Conservation (phyloP, 2,329 filamentous ascomycete species). For the Metarhizium guizhouense region DNA sequence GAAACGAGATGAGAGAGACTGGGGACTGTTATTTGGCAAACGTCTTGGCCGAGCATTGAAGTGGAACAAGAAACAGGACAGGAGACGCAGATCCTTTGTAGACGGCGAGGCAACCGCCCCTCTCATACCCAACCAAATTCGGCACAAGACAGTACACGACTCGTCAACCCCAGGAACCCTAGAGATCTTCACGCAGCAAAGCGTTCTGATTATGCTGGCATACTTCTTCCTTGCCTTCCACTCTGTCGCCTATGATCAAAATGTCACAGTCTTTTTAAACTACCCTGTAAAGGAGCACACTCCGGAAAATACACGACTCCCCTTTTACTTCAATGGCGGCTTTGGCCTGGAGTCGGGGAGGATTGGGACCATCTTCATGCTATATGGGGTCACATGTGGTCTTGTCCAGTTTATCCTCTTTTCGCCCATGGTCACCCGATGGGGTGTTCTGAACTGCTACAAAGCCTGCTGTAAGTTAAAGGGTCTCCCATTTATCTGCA, state of each 20-base stretch:
- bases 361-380: constrained; percentile 79
- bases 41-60: constrained; percentile 42
- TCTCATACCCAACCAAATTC: constrained; percentile 32
- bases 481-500: not conserved
- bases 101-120: constrained; percentile 50
- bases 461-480: constrained; percentile 44
- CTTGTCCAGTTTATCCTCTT: constrained; percentile 82
- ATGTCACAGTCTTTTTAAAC: constrained; percentile 83
- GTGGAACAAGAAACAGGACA: constrained; percentile 10
- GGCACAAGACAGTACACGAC: constrained; percentile 15
- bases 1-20: constrained; percentile 60
- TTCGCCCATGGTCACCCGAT: constrained; percentile 61
- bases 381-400: constrained; percentile 73
- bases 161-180: constrained; percentile 30
- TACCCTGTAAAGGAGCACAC: constrained; percentile 53
- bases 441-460: constrained; percentile 67
- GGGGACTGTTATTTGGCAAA: constrained; percentile 65
- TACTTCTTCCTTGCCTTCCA: constrained; percentile 80
- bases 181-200: constrained; percentile 67
- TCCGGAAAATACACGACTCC: constrained; percentile 51
- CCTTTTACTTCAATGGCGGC: constrained; percentile 75
- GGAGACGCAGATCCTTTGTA: constrained; percentile 37
- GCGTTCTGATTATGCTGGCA: constrained; percentile 62
- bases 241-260: constrained; percentile 75
- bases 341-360: constrained; percentile 64